Percentiles rank a stretch among this genome's conserved stretches.
Conservation (phyloP, 208 protist genomes). For the Leishmania mexicana region DNA sequence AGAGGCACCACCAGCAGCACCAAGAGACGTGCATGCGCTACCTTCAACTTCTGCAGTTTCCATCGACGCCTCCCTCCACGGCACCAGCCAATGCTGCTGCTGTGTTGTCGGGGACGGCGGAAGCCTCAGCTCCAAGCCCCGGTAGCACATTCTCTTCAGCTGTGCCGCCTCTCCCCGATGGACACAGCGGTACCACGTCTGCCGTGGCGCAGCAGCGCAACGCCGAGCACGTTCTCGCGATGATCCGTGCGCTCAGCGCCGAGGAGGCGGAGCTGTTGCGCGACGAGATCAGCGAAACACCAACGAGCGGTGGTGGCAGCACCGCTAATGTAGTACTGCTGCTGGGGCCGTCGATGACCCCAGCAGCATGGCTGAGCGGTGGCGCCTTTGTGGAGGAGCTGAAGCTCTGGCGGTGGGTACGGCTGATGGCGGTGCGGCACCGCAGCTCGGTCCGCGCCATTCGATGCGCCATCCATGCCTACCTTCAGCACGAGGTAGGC, state of each 20-base stretch:
- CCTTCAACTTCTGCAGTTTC: conserved; percentile 41
- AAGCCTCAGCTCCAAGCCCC: neutral
- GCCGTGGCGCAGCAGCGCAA: conserved; percentile 48
- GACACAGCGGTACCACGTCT: neutral
- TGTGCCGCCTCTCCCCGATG: neutral
- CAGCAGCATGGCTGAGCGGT: conserved; percentile 70
- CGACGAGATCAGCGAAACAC: neutral
- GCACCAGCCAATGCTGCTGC: neutral
- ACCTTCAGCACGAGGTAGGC: conserved; percentile 20
- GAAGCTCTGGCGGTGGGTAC: conserved; percentile 88
- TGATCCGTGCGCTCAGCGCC: conserved; percentile 49
- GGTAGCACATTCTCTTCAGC: neutral
- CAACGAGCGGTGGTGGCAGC: neutral
- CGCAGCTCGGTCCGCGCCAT: conserved; percentile 10
- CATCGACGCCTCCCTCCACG: conserved; percentile 13
- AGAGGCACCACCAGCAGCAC: conserved; percentile 6
- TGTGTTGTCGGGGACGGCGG: neutral
- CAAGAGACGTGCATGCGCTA: conserved; percentile 18
- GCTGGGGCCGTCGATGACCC: conserved; percentile 40
- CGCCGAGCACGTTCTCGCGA: conserved; percentile 58
- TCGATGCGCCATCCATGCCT: conserved; percentile 8
- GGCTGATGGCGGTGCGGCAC: conserved; percentile 47
- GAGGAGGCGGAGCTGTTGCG: conserved; percentile 25
- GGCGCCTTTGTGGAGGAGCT: conserved; percentile 87
- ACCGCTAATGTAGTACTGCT: conserved; percentile 16